Conservation (phyloP, 306 rosid genomes). For the Gynostemma pentaphyllum region DNA sequence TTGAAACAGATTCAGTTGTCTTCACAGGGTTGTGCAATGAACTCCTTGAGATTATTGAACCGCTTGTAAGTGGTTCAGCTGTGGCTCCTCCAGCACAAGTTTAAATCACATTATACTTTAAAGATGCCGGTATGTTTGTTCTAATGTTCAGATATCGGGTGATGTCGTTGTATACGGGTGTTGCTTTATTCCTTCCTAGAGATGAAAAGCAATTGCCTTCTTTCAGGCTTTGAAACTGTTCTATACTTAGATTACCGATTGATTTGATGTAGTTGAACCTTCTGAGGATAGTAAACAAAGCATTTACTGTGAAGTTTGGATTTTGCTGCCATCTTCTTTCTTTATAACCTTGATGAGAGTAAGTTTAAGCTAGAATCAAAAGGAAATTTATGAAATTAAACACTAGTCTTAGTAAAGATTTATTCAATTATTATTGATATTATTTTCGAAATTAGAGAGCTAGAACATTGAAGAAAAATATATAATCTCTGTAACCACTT, state of each 20-base stretch:
- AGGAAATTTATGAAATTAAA: no score
- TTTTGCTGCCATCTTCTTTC: no score
- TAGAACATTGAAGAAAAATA: no score
- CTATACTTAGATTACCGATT: background rate
- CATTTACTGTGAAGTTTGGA: background rate
- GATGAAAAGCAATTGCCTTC: background rate
- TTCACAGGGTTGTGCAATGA: slow-evolving; percentile 78
- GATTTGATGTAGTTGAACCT: background rate
- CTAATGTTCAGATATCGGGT: background rate
- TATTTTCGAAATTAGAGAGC: no score
- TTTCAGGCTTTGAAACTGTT: background rate
- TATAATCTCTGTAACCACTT: no score
- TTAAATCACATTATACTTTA: background rate
- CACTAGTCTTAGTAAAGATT: background rate
- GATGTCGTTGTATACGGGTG: background rate
- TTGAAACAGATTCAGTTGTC: slow-evolving; percentile 76
- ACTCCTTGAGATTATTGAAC: slow-evolving; percentile 78
- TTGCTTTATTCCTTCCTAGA: background rate
- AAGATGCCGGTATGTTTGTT: background rate
- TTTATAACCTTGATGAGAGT: no score
- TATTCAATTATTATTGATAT: background rate
- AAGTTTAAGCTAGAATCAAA: no score
- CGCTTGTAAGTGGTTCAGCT: slow-evolving; percentile 42
- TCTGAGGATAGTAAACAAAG: background rate
- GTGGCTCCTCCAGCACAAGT: slow-evolving; percentile 22